Evolutionary conservation across 345 rosid species (phyloP).

Genomic region (Barbarea vulgaris): DNA sequence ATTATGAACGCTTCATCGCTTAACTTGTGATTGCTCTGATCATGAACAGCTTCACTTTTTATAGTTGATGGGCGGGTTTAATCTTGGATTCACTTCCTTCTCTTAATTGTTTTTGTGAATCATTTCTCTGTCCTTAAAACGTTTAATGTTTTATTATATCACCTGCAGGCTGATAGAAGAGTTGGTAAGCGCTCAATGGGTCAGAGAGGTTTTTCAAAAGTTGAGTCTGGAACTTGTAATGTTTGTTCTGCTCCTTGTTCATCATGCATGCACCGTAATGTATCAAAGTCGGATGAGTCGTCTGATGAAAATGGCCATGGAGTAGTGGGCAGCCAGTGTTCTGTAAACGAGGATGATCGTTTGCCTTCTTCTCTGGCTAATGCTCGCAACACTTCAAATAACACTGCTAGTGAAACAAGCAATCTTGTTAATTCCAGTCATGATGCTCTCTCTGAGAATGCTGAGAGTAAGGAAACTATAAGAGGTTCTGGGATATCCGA

Average conservation of each 20-base stretch:
- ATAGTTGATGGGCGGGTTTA: too few relatives aligned
- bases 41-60: too few relatives aligned
- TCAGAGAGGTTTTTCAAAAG: conserved; percentile 46
- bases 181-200: conserved; percentile 38
- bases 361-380: conserved; percentile 36
- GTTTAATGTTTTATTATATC: background rate
- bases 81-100: too few relatives aligned
- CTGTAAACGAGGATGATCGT: conserved; percentile 55
- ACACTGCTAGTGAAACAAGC: conserved; percentile 63
- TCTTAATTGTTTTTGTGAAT: background rate
- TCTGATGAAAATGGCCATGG: conserved; percentile 67
- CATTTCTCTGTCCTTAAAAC: background rate
- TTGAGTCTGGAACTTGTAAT: conserved; percentile 81
- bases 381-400: conserved; percentile 45
- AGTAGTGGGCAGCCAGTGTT: conserved; percentile 57
- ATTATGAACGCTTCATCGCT: background rate
- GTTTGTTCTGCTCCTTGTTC: conserved; percentile 84
- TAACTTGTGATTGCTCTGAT: background rate
- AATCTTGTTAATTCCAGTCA: conserved; percentile 56
- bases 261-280: conserved; percentile 71
- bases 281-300: conserved; percentile 56
- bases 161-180: conserved; percentile 42
- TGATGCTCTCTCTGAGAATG: conserved; percentile 64
- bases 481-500: conserved; percentile 49
- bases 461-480: conserved; percentile 57